Conservation (phyloP, 2,329 filamentous ascomycete genomes). For the Colletotrichum scovillei region DNA sequence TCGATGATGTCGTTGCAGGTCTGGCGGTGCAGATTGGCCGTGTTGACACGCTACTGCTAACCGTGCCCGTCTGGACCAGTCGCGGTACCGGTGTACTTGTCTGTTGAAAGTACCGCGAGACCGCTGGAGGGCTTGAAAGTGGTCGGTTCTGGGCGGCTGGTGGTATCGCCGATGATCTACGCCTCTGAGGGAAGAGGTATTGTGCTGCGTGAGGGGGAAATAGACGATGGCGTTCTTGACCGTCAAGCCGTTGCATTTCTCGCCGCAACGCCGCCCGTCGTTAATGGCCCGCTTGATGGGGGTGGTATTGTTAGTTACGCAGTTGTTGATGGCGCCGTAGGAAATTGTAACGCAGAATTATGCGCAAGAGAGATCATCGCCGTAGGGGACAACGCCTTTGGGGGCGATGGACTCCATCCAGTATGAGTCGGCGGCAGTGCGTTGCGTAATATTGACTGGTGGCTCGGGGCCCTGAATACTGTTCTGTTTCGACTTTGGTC, state of each 20-base stretch:
- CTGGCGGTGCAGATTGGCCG: slow-evolving; percentile 34
- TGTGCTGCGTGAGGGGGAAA: slow-evolving; percentile 39
- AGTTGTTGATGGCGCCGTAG: slow-evolving; percentile 63
- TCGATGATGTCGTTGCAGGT: slow-evolving; percentile 36
- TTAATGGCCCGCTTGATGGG: slow-evolving; percentile 38
- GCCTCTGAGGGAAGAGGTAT: slow-evolving; percentile 38
- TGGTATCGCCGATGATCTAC: slow-evolving; percentile 38
- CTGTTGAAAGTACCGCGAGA: slow-evolving; percentile 28
- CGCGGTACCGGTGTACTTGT: slow-evolving; percentile 33
- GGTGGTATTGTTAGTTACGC: slow-evolving; percentile 50
- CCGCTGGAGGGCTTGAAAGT: slow-evolving; percentile 23
- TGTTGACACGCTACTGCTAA: slow-evolving; percentile 36
- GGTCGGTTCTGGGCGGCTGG: slow-evolving; percentile 15
- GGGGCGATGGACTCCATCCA: slow-evolving; percentile 8
- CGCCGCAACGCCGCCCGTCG: slow-evolving; percentile 32
- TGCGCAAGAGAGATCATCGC: slow-evolving; percentile 53
- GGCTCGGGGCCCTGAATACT: background rate
- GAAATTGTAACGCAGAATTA: slow-evolving; percentile 67
- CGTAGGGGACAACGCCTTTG: background rate
- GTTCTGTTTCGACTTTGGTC: slow-evolving; percentile 37
- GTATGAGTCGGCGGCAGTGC: background rate
- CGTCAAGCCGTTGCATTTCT: slow-evolving; percentile 33
- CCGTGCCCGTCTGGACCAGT: slow-evolving; percentile 24
- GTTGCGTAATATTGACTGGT: background rate
- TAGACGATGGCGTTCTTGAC: slow-evolving; percentile 40